A percentile compares a stretch with the other conserved stretches of the same genome.
These are phyloP conservation scores for Cladophialophora carrionii DNA, from an alignment of 2,329 filamentous ascomycete genomes.

Conservation along the genomic window DNA sequence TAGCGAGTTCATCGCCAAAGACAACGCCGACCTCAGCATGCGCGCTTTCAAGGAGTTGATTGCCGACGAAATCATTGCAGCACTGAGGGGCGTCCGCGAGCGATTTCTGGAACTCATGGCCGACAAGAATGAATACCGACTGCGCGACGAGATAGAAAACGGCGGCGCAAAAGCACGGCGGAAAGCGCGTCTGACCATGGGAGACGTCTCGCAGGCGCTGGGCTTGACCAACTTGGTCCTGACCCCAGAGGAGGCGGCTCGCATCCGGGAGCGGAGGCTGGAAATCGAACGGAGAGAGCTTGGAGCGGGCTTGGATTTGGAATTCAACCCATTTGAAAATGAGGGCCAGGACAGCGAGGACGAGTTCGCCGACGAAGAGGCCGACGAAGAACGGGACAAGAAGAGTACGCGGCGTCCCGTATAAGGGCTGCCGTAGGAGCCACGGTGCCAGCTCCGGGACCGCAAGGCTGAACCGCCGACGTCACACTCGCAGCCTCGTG, in stretches of 20 bases:
- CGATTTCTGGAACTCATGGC: slow-evolving; percentile 31
- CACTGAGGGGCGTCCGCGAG: slow-evolving; percentile 48
- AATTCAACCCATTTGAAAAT: neutral
- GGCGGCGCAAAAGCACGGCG: slow-evolving; percentile 27
- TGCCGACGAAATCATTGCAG: slow-evolving; percentile 58
- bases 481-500: slow-evolving; percentile 12
- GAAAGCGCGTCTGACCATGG: slow-evolving; percentile 27
- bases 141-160: slow-evolving; percentile 24
- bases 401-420: neutral
- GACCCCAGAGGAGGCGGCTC: slow-evolving; percentile 6
- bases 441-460: neutral
- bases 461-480: slow-evolving; percentile 16
- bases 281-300: neutral
- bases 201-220: slow-evolving; percentile 23
- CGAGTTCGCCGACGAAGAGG: slow-evolving; percentile 6
- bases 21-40: slow-evolving; percentile 54
- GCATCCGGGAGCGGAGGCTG: slow-evolving; percentile 1
- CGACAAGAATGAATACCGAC: slow-evolving; percentile 11
- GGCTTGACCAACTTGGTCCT: slow-evolving; percentile 19
- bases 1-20: slow-evolving; percentile 53
- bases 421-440: neutral
- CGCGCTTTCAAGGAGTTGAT: slow-evolving; percentile 67
- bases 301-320: neutral
- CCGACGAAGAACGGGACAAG: neutral
- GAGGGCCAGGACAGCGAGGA: neutral